Evolutionary conservation across 2,329 filamentous ascomycete species (phyloP), one percentile per base, ranked within the genome.

Genomic region (Cercospora janseana): DNA sequence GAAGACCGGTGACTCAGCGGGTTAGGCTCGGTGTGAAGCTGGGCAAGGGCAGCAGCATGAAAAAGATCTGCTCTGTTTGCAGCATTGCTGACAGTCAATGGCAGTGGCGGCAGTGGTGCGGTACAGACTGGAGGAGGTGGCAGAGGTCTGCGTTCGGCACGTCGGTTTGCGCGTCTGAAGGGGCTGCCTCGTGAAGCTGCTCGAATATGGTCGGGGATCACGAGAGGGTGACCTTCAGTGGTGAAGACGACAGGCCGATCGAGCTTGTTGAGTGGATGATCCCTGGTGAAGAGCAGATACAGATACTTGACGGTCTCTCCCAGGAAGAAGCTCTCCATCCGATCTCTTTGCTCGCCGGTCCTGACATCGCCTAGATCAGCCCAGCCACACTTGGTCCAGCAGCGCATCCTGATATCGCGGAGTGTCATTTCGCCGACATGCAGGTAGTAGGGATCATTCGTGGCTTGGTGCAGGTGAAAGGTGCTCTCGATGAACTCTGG

Each of bases 321-420:
- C 1, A 98, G 78, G 64, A 97, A 97, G 76, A 97, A 98, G 67
- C 92, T 97, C 70, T 98, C 93, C 93, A 97, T 97, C 26, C 93
- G 86, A 67, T 98, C 91, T 60, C 82, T 88, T 69, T 89, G 82
- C 70, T 96, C 88, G 3, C 92, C 92, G n/a, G 66, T 74, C 6
- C 70, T 67, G 15, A 78, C 75, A 54, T 78, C 75, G 23, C 74
- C 70, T 31, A 97, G 76, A 0, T 92, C 92, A 10, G 92, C 88
- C 90, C 92, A 97, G 31, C 93, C 93, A 63, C 93, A 98, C 55
- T 81, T 79, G 0, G 90, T 89, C 82, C 88, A 90, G 70, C 93
- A 98, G 46, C 92, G 81, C 41, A 88, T 79, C 62, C 87, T 85
- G 63, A 98, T 90, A 64, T 98, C 93, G 51, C 82, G 81, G 48